These are phyloP conservation scores for Catenaria anguillulae DNA, from an alignment of 371 early-diverging fungal genomes.

Conservation along the genomic window DNA sequence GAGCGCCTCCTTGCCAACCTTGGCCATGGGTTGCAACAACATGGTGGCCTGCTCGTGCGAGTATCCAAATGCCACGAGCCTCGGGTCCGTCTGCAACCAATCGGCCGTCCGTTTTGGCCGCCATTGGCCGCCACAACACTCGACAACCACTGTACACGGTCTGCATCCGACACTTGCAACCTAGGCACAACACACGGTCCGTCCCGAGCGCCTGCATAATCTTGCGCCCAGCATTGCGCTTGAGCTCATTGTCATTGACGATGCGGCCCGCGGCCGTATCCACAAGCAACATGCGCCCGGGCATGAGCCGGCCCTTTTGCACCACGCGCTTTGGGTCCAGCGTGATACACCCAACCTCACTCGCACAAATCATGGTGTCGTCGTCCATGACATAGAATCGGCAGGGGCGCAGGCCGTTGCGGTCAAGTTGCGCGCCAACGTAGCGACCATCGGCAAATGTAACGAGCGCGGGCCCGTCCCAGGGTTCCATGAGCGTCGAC, in stretches of 20 bases:
- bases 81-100: slow-evolving; percentile 63
- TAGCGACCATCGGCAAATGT: slow-evolving; percentile 92
- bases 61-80: slow-evolving; percentile 76
- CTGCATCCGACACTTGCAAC: no score
- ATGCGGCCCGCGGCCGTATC: slow-evolving; percentile 83
- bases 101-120: no score
- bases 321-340: slow-evolving; percentile 67
- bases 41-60: slow-evolving; percentile 84
- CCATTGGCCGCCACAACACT: no score
- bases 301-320: slow-evolving; percentile 84
- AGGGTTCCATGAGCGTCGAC: slow-evolving; percentile 90
- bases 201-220: slow-evolving; percentile 57
- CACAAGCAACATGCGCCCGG: slow-evolving; percentile 90
- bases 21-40: slow-evolving; percentile 71
- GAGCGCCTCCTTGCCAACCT: slow-evolving; percentile 81
- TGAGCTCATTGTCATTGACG: slow-evolving; percentile 80
- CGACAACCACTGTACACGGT: no score
- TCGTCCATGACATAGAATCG: slow-evolving; percentile 82
- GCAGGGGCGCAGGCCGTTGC: slow-evolving; percentile 92
- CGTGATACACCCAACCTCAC: slow-evolving; percentile 82
- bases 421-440: slow-evolving; percentile 87
- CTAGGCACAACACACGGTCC: no score
- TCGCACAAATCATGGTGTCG: slow-evolving; percentile 91
- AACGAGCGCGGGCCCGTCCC: slow-evolving; percentile 95
- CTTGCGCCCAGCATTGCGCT: slow-evolving; percentile 49